Evolutionary conservation across 768 basidiomycete genomes (phyloP), one percentile per base, ranked within the genome.

Genomic region (Mycena leptocephala): DNA sequence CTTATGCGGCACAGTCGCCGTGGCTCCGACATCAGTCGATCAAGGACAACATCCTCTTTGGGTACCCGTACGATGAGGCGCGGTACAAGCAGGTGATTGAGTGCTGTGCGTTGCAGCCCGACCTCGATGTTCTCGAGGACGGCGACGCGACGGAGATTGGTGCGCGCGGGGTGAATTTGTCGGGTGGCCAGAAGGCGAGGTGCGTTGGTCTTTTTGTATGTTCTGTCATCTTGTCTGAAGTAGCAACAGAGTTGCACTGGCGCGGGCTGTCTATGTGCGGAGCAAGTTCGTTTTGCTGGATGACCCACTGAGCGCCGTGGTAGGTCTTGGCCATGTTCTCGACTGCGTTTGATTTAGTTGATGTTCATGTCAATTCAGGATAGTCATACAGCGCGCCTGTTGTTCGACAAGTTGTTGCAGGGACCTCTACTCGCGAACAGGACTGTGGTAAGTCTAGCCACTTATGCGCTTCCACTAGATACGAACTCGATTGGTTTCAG

Each of bases 111-210:
- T 84, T 99, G 66, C 86, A 82, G 33, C 92, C 94, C 0, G 98
- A 99, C 86, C 84, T 99, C 71, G 91, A 94, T 7, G 90, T 97
- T 14, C 83, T 99, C 2, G 95, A 97, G 71, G 93, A 97, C 79
- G 98, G 98, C 0, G 97, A 96, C 80, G 86, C 84, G 69, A 97
- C 96, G 2, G 94, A 96, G 84, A 95, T 97, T 77, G 96, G 96
- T 18, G 93, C 92, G 18, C 87, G 92, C 88, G 90, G 62, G 16
- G 87, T 96, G 20, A 94, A 90, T 82, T 84, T 96, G 76, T 94
- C 93, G 39, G 95, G 95, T 35, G 95, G 95, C 8, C 95, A 96
- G 84, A 96, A 96, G 83, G 94, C 95, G 68, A 87, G 94, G 93
- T 92, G 78, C 51, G 64, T 65, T n/a, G 7, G 8, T 18, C 77